phyloP scores from a whole-genome alignment of 2,329 filamentous ascomycete genomes.

The Exophiala spinifera region DNA sequence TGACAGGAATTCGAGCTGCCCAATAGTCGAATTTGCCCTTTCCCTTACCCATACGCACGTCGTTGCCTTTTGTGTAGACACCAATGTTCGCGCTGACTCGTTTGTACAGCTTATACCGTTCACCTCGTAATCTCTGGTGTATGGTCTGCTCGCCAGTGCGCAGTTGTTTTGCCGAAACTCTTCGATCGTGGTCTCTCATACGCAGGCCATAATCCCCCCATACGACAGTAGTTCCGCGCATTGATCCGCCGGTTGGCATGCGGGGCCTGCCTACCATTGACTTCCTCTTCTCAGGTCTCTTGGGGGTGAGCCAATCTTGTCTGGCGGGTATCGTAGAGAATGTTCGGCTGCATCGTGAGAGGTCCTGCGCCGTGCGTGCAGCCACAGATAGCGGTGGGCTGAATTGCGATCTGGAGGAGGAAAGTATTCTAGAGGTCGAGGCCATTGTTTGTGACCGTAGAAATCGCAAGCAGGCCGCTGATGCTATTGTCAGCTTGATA shows the following conservation, averaged over 20 bases:
- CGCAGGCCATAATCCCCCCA: constrained; percentile 96
- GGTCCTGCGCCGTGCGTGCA: constrained; percentile 43
- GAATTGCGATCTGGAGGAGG: constrained; percentile 13
- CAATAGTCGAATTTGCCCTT: constrained; percentile 97
- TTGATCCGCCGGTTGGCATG: constrained; percentile 85
- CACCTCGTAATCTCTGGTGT: constrained; percentile 78
- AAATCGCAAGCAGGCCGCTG: constrained; percentile 17
- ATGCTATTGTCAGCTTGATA: constrained; percentile 2
- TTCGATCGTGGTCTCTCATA: constrained; percentile 88
- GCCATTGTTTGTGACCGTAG: constrained; percentile 3
- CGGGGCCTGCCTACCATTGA: constrained; percentile 82
- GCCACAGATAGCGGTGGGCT: constrained; percentile 21
- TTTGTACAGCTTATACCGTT: constrained; percentile 91
- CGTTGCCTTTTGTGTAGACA: constrained; percentile 92
- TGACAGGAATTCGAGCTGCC: constrained; percentile 85
- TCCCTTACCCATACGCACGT: constrained; percentile 98
- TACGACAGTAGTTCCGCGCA: constrained; percentile 87
- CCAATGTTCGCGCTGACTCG: constrained; percentile 88
- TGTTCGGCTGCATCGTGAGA: constrained; percentile 44
- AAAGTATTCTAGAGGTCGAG: neutral
- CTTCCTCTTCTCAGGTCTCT: constrained; percentile 76
- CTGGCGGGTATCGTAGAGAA: constrained; percentile 68
- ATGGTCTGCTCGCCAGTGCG: constrained; percentile 94
- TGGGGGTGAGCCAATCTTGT: constrained; percentile 78
- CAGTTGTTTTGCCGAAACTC: constrained; percentile 81